Base-by-base conservation (phyloP, 805 yeast species). In the Wickerhamomyces bovis region DNA sequence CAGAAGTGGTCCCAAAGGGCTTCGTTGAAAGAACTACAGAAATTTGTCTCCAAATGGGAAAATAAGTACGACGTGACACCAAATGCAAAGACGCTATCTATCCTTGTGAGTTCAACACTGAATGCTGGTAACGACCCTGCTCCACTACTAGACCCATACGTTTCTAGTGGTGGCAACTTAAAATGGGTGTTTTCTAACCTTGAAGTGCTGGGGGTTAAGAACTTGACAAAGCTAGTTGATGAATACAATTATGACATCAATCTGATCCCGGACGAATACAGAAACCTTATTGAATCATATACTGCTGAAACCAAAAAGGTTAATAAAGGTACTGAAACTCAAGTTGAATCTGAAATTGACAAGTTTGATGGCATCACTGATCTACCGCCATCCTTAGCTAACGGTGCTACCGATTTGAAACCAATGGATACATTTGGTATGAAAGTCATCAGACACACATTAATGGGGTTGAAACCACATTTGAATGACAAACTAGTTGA, bases 341-440 rank as follows among this genome's bases (percentile, higher is more conserved):
- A 12, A 20, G 12, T 12, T 33, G 28, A 44, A 3, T 38, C 38
- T 11, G 38, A 33, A 15, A 26, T 21, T n/a, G 38, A 42, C 15
- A 19, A 38, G 8, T 33, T 11, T 11, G 28, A 35, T 4, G 45
- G 23, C 15, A 39, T 26, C 10, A n/a, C n/a, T 10, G 20, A 38
- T 5, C 43, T 58, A 2, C 62, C 70, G 36, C 72, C 69, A 16
- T 56, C 77, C 0, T 58, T 87, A 13, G 85, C 83, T 51, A 77
- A 77, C 38, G 71, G 69, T 9, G 70, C 75, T 30, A 80, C 72
- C 2, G 69, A 69, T 15, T 71, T 90, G 42, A 65, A 67, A 41
- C 73, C 95, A 1, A 95, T 88, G 9, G 83, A 81, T 39, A 79
- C 96, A 0, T 78, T 80, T 50, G 95, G 94, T 12, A 74, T 89